Evolutionary conservation across 2,329 filamentous ascomycete genomes (phyloP).

Genomic region (Podosphaera aphanis): DNA sequence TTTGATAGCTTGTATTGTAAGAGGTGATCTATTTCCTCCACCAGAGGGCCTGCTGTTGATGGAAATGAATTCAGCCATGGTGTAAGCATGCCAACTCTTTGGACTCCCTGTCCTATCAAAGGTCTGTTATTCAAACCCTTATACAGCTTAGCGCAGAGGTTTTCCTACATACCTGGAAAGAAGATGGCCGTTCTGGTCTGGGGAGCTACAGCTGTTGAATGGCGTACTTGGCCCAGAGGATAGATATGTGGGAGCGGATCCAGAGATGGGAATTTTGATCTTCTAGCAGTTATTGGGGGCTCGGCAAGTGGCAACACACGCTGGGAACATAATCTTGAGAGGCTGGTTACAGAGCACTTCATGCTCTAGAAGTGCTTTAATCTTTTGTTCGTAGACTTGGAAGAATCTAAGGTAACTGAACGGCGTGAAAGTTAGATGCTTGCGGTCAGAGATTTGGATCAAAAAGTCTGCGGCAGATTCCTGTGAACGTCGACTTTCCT

Average conservation of each 20-base stretch:
- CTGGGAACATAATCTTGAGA: not conserved
- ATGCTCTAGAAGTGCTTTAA: not conserved
- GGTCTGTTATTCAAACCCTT: not conserved
- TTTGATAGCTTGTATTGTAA: conserved; percentile 53
- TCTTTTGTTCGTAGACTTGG: not conserved
- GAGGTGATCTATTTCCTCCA: conserved; percentile 66
- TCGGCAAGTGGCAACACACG: not conserved
- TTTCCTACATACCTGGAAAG: conserved; percentile 16
- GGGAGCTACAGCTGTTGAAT: conserved; percentile 9
- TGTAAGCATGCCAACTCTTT: conserved; percentile 66
- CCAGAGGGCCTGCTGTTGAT: conserved; percentile 44
- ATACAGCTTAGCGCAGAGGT: conserved; percentile 1
- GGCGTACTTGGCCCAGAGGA: conserved; percentile 5
- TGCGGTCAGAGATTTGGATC: no score
- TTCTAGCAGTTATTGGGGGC: not conserved
- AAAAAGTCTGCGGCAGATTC: no score
- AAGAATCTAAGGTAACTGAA: not conserved
- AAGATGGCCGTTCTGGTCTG: conserved; percentile 17
- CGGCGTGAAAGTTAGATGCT: not conserved
- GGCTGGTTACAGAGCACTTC: not conserved
- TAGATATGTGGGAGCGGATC: not conserved
- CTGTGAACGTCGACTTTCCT: no score
- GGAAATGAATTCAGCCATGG: conserved; percentile 80
- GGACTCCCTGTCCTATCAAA: conserved; percentile 55
- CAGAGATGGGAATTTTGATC: not conserved